A percentile compares a stretch with the other conserved stretches of the same genome.
phyloP scores from a whole-genome alignment of 2,329 filamentous ascomycete species.

The Myrmaecium sp. region DNA sequence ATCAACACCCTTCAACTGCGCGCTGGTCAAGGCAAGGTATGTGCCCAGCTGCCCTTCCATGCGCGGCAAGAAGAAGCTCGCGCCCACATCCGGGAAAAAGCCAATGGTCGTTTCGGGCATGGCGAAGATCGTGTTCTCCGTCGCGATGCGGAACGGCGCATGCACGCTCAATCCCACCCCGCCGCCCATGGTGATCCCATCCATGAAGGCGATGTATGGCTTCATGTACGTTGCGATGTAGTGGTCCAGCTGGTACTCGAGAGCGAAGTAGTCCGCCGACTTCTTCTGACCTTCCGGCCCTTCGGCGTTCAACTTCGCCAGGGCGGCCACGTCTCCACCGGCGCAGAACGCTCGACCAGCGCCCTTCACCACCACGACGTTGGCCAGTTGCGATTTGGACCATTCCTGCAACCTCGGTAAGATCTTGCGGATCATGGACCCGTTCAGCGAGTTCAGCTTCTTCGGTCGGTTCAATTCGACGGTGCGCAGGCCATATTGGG shows the following conservation, averaged over 20 bases:
- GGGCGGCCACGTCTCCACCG: slow-evolving; percentile 71
- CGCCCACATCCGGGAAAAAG: slow-evolving; percentile 96
- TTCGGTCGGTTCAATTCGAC: slow-evolving; percentile 86
- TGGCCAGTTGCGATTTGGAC: slow-evolving; percentile 87
- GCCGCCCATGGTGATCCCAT: slow-evolving; percentile 96
- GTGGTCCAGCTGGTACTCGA: slow-evolving; percentile 95
- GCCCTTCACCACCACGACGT: slow-evolving; percentile 83
- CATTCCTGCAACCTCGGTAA: slow-evolving; percentile 72
- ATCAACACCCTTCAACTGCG: slow-evolving; percentile 65
- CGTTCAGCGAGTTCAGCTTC: slow-evolving; percentile 85
- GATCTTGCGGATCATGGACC: slow-evolving; percentile 92
- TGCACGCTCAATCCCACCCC: slow-evolving; percentile 90
- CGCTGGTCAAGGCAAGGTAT: slow-evolving; percentile 84
- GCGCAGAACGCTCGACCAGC: slow-evolving; percentile 79
- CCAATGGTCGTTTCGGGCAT: slow-evolving; percentile 99
- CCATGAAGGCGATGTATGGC: slow-evolving; percentile 90
- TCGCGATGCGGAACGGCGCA: slow-evolving; percentile 90
- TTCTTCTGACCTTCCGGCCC: slow-evolving; percentile 52
- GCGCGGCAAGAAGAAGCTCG: slow-evolving; percentile 84
- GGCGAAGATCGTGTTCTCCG: slow-evolving; percentile 85
- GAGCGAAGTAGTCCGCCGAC: slow-evolving; percentile 73
- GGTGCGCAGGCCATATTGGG: slow-evolving; percentile 73
- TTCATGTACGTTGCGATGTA: slow-evolving; percentile 86
- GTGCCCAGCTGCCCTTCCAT: slow-evolving; percentile 77
- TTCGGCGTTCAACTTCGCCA: slow-evolving; percentile 56